Evolutionary conservation across 176 grass and related monocot species (phyloP), one percentile per base, ranked within the genome.

Genomic region (Poa pratensis): DNA sequence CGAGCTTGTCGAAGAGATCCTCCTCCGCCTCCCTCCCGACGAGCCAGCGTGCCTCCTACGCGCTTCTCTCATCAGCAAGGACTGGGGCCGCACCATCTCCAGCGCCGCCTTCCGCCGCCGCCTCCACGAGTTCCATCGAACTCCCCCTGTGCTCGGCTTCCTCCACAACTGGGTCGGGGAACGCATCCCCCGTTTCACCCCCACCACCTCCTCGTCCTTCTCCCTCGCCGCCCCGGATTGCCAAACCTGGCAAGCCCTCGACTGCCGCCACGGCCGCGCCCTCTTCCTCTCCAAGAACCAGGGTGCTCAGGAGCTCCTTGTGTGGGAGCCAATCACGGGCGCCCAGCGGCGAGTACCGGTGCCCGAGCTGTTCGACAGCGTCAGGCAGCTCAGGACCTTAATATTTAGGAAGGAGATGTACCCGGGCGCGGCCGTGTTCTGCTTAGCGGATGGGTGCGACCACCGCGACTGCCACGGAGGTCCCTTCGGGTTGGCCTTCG

Each of bases 221-320:
- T 66, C 63, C 63, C 14, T 66, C 63, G 15, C 6, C 63, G 16
- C 16, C 3, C 63, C 28, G 15, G 5, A 12, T 4, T 10, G 0
- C 0, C 7, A 1, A 0, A 37, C 4, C 0, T 68, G 65, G 65
- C 30, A 1, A 32, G 17, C 32, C 65, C 7, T 20, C 8, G 32
- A 69, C 34, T 69, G 7, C 32, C 65, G 65, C 65, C 65, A 69
- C 65, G 65, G 65, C 65, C 32, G 65, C 34, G 34, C 65, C 32
- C 65, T 69, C 18, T 69, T 69, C 65, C 3, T n/a, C 32, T 12
- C 3, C 43, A 30, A 30, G 9, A 45, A 10, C 43, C 43, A 10
- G 43, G 9, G 43, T 11, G 30, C 43, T 3, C 9, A 45, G 18
- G 53, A 20, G 1, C 53, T 59, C 55, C 55, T 59, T 8, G 18